These are phyloP conservation scores for Arthonia radiata DNA, from an alignment of 495 filamentous ascomycete species.

Conservation along the genomic window DNA sequence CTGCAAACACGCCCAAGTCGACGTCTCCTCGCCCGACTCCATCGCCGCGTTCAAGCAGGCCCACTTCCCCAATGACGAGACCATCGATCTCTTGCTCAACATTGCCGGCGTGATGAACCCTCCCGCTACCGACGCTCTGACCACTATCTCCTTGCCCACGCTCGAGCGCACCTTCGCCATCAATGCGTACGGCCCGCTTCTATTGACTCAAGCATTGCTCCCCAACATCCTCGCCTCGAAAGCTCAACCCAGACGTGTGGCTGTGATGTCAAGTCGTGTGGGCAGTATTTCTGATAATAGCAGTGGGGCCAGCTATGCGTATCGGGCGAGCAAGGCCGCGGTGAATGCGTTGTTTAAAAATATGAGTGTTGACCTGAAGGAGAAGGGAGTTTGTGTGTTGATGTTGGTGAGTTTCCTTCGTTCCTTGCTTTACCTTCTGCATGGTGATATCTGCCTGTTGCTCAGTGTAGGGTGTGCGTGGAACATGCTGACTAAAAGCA, in stretches of 20 bases:
- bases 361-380: constrained; percentile 15
- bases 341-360: constrained; percentile 17
- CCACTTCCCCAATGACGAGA: constrained; percentile 4
- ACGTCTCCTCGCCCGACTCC: constrained; percentile 5
- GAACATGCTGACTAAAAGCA: constrained; percentile 7
- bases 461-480: not conserved
- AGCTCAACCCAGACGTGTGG: constrained; percentile 4
- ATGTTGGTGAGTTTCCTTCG: too few relatives aligned
- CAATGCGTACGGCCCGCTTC: constrained; percentile 15
- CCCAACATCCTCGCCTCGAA: constrained; percentile 10
- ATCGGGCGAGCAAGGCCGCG: constrained; percentile 44
- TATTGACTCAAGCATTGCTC: constrained; percentile 16
- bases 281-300: constrained; percentile 23
- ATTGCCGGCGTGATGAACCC: constrained; percentile 13
- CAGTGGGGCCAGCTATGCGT: constrained; percentile 51
- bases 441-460: too few relatives aligned
- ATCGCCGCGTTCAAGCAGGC: constrained; percentile 8
- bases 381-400: too few relatives aligned
- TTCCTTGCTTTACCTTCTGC: not conserved
- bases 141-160: constrained; percentile 3
- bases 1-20: not conserved
- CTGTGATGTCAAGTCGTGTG: constrained; percentile 17
- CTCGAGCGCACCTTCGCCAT: constrained; percentile 9
- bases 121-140: constrained; percentile 11
- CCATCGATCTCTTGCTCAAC: constrained; percentile 13